These are phyloP conservation scores for Discostella stelligeroides DNA, from an alignment of 108 stramenopile species.

Conservation along the genomic window DNA sequence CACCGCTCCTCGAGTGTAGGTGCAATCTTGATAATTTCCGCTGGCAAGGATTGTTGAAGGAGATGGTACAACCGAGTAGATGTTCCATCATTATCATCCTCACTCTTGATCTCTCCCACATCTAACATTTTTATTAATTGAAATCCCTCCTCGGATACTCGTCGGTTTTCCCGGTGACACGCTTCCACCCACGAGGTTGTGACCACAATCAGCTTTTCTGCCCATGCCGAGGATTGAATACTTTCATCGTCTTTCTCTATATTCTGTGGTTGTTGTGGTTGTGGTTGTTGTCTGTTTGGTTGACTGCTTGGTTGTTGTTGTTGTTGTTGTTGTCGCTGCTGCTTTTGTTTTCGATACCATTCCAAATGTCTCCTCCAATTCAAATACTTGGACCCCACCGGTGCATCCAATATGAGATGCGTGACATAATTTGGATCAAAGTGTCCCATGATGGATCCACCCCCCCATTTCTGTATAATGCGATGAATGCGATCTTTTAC, in stretches of 20 bases:
- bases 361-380: constrained; percentile 7
- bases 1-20: constrained; percentile 33
- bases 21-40: constrained; percentile 12
- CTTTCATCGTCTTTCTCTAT: too few relatives aligned
- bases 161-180: constrained; percentile 21
- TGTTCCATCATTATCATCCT: neutral
- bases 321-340: neutral
- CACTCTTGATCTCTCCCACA: neutral
- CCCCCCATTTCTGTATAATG: neutral
- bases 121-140: neutral
- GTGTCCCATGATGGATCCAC: neutral
- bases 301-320: neutral
- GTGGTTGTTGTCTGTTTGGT: neutral
- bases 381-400: neutral
- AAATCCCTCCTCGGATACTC: constrained; percentile 25
- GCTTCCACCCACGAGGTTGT: constrained; percentile 38
- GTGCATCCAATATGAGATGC: constrained; percentile 2
- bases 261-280: too few relatives aligned
- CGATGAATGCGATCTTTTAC: constrained; percentile 5
- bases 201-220: constrained; percentile 19
- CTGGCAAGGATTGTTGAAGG: constrained; percentile 9
- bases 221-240: constrained; percentile 7
- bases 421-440: constrained; percentile 3
- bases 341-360: neutral
- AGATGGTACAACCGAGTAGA: neutral